Evolutionary conservation across 208 protist genomes (phyloP), one percentile per base, ranked within the genome.

Genomic region (Endotrypanum monterogeii): DNA sequence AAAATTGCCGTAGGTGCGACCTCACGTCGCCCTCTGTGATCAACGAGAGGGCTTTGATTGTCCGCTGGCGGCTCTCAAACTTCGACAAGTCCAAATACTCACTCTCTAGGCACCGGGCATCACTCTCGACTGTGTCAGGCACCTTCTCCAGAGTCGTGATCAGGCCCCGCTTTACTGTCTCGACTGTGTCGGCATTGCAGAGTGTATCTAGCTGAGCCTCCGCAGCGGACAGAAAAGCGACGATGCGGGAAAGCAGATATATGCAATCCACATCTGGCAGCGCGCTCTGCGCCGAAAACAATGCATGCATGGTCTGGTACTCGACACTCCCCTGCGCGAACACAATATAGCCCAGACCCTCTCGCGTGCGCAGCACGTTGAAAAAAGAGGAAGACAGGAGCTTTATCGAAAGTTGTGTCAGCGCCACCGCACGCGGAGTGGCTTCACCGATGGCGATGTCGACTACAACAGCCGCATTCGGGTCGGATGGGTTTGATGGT

Each of bases 271-370:
- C 86, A 37, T 74, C 83, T 3, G 74, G 57, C 57, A 91, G 62
- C 4, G 86, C 86, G 63, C 86, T 91, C 69, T 95, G 87, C 37
- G 74, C 88, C 74, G 78, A 55, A 67, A 95, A 84, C 28, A 85
- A 35, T n/a, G 91, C 39, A 61, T 92, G 81, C 48, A 68, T 66
- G 23, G 74, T 79, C 52, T 70, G 67, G 41, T 82, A 65, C 39
- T 73, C 52, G 18, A 57, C 75, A 25, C 67, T 41, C 1, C 67
- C 66, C 35, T 80, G 50, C 12, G 78, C 56, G 54, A 83, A 81
- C 2, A 97, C 93, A 57, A 95, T 67, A 71, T 97, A 97, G 32
- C 93, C 93, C 56, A 97, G 82, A 14, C 84, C 62, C 74, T 97
- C 91, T 12, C 73, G 63, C 18, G 93, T 97, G 60, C 93, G 87